A percentile compares a stretch with the other conserved stretches of the same genome.
Conservation (phyloP, 2,329 filamentous ascomycete genomes). For the Calonectria honghensis region DNA sequence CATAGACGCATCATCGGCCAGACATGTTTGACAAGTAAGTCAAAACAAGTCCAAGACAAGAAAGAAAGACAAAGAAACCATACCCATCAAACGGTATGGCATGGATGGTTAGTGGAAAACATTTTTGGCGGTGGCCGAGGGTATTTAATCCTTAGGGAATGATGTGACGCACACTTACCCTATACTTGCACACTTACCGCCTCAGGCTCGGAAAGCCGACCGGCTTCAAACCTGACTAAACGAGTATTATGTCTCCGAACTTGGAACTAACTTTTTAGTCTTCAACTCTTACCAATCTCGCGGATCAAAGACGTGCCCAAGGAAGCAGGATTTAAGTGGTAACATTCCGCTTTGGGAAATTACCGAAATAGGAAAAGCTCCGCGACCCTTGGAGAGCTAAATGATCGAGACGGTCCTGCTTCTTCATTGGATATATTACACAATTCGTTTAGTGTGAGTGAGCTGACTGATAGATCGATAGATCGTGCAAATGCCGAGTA, state of each 20-base stretch:
- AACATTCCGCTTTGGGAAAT: slow-evolving; percentile 1
- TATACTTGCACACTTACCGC: neutral
- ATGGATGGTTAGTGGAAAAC: neutral
- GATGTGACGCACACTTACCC: neutral
- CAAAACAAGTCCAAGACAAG: neutral
- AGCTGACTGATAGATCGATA: neutral
- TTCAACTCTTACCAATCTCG: neutral
- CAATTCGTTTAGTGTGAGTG: slow-evolving; percentile 1
- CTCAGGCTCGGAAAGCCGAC: neutral
- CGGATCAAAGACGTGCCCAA: neutral
- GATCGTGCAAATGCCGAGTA: neutral
- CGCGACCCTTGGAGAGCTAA: neutral
- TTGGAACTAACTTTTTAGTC: neutral
- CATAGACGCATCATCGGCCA: neutral
- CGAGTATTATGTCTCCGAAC: neutral
- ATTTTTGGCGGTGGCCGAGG: neutral
- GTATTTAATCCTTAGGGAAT: neutral
- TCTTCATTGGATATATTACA: neutral
- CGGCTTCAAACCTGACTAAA: neutral
- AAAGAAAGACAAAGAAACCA: neutral
- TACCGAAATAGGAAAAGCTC: neutral
- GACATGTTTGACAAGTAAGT: neutral
- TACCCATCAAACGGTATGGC: neutral
- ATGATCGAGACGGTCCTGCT: neutral
- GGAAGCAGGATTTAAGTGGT: neutral